Percentiles rank a stretch among this genome's conserved stretches.
Conservation (phyloP, 129 eudicot genomes). For the Centella asiatica region DNA sequence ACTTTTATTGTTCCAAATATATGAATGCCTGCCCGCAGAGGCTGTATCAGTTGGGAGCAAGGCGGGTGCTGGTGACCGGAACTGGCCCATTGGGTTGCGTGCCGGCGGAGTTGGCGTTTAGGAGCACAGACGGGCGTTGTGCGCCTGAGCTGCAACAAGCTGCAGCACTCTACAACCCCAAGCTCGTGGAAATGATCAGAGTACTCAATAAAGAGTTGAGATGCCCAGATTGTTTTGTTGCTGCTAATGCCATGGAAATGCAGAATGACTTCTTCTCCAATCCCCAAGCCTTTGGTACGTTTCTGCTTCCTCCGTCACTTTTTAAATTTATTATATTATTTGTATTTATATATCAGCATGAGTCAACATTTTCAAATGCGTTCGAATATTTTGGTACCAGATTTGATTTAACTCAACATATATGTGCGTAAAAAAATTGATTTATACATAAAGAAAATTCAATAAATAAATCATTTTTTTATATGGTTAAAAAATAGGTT, state of each 20-base stretch:
- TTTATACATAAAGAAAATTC: not conserved
- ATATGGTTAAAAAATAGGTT: constrained; percentile 30
- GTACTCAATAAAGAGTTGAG: constrained; percentile 52
- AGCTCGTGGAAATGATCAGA: constrained; percentile 49
- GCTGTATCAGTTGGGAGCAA: constrained; percentile 48
- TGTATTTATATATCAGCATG: too few relatives aligned
- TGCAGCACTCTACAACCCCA: constrained; percentile 51
- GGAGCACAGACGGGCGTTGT: constrained; percentile 51
- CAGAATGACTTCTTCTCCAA: constrained; percentile 50
- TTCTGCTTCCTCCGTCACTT: not conserved
- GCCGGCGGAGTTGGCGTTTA: constrained; percentile 52
- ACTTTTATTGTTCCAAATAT: not conserved
- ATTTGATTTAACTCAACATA: too few relatives aligned
- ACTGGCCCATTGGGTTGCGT: constrained; percentile 78
- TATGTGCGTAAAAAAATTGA: too few relatives aligned
- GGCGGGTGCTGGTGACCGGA: constrained; percentile 69
- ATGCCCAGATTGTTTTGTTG: constrained; percentile 43
- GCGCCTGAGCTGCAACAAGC: constrained; percentile 64
- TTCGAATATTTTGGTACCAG: too few relatives aligned
- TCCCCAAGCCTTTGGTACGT: constrained; percentile 55
- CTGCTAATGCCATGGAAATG: constrained; percentile 46
- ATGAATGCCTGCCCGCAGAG: constrained; percentile 17
- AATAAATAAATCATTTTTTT: not conserved
- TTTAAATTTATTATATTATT: too few relatives aligned
- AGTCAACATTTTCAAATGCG: too few relatives aligned